Base-by-base conservation (phyloP, 2,329 filamentous ascomycete species). In the Phyllosticta citriasiana region DNA sequence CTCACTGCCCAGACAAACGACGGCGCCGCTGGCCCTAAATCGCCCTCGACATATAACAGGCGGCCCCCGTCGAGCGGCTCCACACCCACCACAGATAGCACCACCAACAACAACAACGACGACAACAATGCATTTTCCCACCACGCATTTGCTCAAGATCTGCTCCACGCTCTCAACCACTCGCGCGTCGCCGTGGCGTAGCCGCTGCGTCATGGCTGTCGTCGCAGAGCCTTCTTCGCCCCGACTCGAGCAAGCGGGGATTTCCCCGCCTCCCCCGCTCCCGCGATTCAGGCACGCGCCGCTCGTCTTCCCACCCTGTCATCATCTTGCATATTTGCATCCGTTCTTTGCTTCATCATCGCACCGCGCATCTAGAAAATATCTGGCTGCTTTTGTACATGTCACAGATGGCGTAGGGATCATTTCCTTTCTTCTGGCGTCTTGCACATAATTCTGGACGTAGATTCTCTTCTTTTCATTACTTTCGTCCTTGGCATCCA, bases 211-310 rank as follows among this genome's bases (percentile, higher is more conserved):
- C 14, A 12, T 26, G 27, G 24, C 24, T 6, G 2, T 16, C 14
- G 14, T 47, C 40, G 40, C 40, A 47, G 7, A 47, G 6, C 40
- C 14, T 47, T 47, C 40, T 47, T 47, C 40, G 40, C 40, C 12
- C 14, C 12, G 40, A 33, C 19, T 22, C 19, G 62, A 73, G 70
- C 2, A 22, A 26, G 52, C 52, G 52, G 40, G 40, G 40, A 47
- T 47, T 14, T 16, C 40, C 40, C 50, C 69, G 71, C 56, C 5
- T 30, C 27, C 67, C 69, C 56, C 68, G 70, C 16, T 72, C 68
- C 51, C 66, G 71, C 62, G 70, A 73, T 59, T 70, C 69, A 27
- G 67, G 66, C 61, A 64, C 64, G 22, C 68, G 68, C 59, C 67
- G 67, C 24, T 65, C 68, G 19, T 64, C 63, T 62, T 67, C 30